Base-by-base conservation (phyloP, 495 filamentous ascomycete genomes). In the Talaromyces wortmannii region DNA sequence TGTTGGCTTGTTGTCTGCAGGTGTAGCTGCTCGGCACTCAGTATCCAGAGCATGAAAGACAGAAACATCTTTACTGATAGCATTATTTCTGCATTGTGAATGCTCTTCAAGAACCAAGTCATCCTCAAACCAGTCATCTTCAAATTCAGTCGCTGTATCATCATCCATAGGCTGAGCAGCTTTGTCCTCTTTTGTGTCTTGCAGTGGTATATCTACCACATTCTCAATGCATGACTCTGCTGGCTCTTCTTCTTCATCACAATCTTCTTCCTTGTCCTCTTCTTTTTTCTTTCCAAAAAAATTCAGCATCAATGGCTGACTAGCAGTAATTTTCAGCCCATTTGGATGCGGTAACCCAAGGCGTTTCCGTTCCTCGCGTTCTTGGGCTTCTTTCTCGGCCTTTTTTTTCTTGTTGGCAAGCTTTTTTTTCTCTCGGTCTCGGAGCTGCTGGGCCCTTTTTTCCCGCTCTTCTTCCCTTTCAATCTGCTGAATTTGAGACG, bases 391-490 rank as follows among this genome's bases (percentile, higher is more conserved):
- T 55, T 75, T 71, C 61, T 73, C 74, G 0, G 63, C 66, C 57
- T 70, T 75, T 59, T 72, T 75, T 57, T 74, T 77, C 62, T 72
- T 75, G 18, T 73, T 68, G 0, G 64, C 67, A 17, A 67, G 53
- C 6, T 72, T 68, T 45, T 59, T 66, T 55, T 69, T 70, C 51
- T 75, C 73, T 44, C 65, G 66, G 17, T 79, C 78, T 6, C 71
- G 65, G 11, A 74, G 65, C 32, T 69, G 62, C 56, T 75, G 69
- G 0, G 77, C 77, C 31, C 63, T 66, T 0, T 56, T 61, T 45
- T 70, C 69, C 11, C 62, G 65, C 53, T 73, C 73, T 51, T 75
- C 65, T 36, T 79, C 73, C 33, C 74, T 70, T 48, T 79, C 78
- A 48, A 75, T 75, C 6, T 66, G 66, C 12, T 61, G 63, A 16